Evolutionary conservation across 2,329 filamentous ascomycete genomes (phyloP), one percentile per base, ranked within the genome.

Genomic region (Aspergillus japonicus): DNA sequence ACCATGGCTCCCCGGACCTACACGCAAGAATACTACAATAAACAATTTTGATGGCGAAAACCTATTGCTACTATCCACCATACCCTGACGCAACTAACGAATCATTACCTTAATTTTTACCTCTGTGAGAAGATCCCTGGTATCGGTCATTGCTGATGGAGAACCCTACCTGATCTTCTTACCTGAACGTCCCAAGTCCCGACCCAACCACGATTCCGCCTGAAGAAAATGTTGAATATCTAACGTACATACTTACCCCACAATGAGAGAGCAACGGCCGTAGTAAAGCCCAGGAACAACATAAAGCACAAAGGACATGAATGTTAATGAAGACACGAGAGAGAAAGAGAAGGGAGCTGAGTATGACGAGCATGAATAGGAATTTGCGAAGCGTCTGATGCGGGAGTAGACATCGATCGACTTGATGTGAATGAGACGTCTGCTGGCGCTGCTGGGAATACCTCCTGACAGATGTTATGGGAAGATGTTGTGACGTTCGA

Each of bases 191-290:
- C 61, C 59, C 64, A 55, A 57, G 56, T 57, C 59, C 59, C 66
- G 60, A 61, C 57, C 57, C 59, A 50, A 54, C 54, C 59, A 60
- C 61, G 42, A 61, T 62, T 62, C 58, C 63, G 57, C 60, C 58
- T 62, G 61, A 66, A 63, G 50, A 61, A 59, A 58, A 62, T 57
- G 61, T 66, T 62, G 52, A 64, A 69, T 68, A 66, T 69, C 69
- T 75, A 77, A 74, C 71, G 66, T 78, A 78, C 76, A 80, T 78
- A 80, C 77, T 77, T 74, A 77, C 71, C 74, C 70, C 57, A 61
- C 57, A 60, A 64, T 6, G 39, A 56, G 54, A 66, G 64, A 66
- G 67, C 66, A 60, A 61, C 56, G 58, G 57, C 54, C 69, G 68
- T 66, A 71, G 72, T 70, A 68, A 29, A 72, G 69, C 71, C 61